Evolutionary conservation across 352 stramenopile species (phyloP), one percentile per base, ranked within the genome.

Genomic region (Lagenidium sp.): DNA sequence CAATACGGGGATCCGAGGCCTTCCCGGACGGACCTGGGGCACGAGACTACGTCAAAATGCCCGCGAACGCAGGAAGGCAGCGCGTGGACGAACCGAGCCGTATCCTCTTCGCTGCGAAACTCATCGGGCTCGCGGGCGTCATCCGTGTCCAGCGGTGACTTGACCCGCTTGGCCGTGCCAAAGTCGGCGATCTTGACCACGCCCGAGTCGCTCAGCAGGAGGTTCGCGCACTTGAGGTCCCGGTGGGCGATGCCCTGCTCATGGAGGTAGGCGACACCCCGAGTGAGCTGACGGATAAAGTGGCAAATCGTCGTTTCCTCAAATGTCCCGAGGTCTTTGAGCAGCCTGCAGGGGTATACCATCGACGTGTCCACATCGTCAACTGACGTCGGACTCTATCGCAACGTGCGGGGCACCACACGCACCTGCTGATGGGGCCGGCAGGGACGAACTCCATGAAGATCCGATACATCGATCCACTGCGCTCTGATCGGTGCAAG

Each of bases 1-100:
- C 87, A 97, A 49, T 94, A 96, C n/a, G 91, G 87, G 13, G 82
- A 97, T 0, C 95, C 83, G n/a, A 86, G 48, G 11, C 77, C 74
- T 43, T 89, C 70, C 19, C 71, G 63, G 18, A 84, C 72, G 0
- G 76, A 88, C 36, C 71, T 86, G 18, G n/a, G n/a, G 29, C 16
- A 44, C 18, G 18, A 35, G 28, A 18, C 18, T n/a, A 35, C n/a
- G n/a, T n/a, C n/a, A n/a, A n/a, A n/a, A n/a, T n/a, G n/a, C n/a
- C n/a, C n/a, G n/a, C n/a, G n/a, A n/a, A n/a, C n/a, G n/a, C n/a
- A n/a, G n/a, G n/a, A n/a, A n/a, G n/a, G n/a, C n/a, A n/a, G n/a
- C n/a, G n/a, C n/a, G n/a, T n/a, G n/a, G n/a, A n/a, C n/a, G n/a
- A n/a, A n/a, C n/a, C n/a, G n/a, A 1, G 44, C 44, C 13, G 41